Evolutionary conservation across 495 filamentous ascomycete species (phyloP).

Genomic region (Aspergillus ellipticus): DNA sequence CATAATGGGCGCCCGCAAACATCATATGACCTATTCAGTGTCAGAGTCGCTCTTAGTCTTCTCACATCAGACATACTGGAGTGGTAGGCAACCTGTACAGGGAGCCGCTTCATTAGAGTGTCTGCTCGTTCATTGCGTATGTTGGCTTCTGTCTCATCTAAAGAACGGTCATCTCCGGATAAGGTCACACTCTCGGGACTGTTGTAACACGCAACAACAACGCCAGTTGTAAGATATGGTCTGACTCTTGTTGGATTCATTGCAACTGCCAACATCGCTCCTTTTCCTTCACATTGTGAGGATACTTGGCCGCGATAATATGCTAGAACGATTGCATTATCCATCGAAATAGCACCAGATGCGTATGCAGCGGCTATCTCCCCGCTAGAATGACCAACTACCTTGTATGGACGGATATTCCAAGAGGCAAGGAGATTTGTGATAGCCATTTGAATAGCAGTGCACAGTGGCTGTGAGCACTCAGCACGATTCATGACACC

Average conservation of each 20-base stretch:
- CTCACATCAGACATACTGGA: slow-evolving; percentile 14
- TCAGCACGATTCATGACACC: background rate
- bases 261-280: slow-evolving; percentile 34
- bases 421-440: slow-evolving; percentile 6
- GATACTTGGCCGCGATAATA: slow-evolving; percentile 16
- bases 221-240: slow-evolving; percentile 1
- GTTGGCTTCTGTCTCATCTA: slow-evolving; percentile 17
- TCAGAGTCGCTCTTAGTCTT: slow-evolving; percentile 8
- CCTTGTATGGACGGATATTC: slow-evolving; percentile 6
- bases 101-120: slow-evolving; percentile 23
- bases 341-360: slow-evolving; percentile 7
- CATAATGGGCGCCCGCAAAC: slow-evolving; percentile 9
- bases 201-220: slow-evolving; percentile 17
- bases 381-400: slow-evolving; percentile 19
- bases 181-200: slow-evolving; percentile 21
- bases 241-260: slow-evolving; percentile 20
- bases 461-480: slow-evolving; percentile 24
- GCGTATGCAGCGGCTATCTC: slow-evolving; percentile 24
- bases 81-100: slow-evolving; percentile 46
- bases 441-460: slow-evolving; percentile 28
- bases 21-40: slow-evolving; percentile 14
- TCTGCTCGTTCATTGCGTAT: background rate
- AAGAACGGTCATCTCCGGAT: slow-evolving; percentile 26
- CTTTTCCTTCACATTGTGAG: background rate
- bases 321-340: slow-evolving; percentile 9